Conservation (phyloP, 164 flowering plant species). For the Sedum album region DNA sequence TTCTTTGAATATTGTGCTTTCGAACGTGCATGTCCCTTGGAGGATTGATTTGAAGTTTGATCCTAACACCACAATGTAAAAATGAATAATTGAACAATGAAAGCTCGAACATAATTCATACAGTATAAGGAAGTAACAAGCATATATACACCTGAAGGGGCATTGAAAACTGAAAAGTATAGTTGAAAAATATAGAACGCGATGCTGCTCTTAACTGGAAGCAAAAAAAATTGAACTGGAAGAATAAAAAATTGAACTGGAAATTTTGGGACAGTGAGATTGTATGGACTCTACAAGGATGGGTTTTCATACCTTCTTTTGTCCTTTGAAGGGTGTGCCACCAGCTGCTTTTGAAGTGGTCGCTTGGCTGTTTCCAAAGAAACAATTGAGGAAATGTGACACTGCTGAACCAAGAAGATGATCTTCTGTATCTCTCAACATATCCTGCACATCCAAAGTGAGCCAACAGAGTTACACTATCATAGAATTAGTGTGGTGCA, state of each 20-base stretch:
- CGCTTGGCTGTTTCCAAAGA: constrained; percentile 61
- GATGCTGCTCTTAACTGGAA: too few relatives aligned
- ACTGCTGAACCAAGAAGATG: constrained; percentile 77
- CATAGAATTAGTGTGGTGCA: neutral
- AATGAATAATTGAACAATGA: neutral
- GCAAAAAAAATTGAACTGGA: neutral
- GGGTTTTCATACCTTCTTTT: constrained; percentile 52
- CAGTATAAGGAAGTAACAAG: neutral
- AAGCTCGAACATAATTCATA: neutral
- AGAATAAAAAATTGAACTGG: neutral
- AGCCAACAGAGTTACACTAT: neutral
- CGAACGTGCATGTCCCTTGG: constrained; percentile 40
- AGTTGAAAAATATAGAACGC: neutral
- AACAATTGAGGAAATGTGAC: constrained; percentile 78
- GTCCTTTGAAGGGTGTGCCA: constrained; percentile 25
- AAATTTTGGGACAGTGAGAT: neutral
- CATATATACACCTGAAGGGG: neutral
- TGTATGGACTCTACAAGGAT: too few relatives aligned
- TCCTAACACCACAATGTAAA: constrained; percentile 32
- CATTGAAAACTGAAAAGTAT: too few relatives aligned
- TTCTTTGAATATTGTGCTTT: constrained; percentile 38
- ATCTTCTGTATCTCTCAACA: constrained; percentile 79
- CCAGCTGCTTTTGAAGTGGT: constrained; percentile 28
- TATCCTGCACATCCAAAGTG: constrained; percentile 41
- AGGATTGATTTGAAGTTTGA: constrained; percentile 40